phyloP scores from a whole-genome alignment of 805 yeast genomes.

The Wickerhamiella brachini region DNA sequence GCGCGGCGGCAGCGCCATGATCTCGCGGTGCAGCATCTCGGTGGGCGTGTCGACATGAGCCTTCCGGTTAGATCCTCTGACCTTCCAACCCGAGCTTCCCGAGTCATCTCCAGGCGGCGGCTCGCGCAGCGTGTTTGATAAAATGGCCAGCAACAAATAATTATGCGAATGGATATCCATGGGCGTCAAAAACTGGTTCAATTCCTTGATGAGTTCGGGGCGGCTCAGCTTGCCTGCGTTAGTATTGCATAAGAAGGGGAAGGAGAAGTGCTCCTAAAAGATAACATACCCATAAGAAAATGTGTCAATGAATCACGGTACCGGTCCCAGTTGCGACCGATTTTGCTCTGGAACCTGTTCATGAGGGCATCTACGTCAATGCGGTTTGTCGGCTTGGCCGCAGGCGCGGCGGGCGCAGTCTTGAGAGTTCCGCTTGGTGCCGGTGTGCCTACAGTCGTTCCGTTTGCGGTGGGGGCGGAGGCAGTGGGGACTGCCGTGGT shows the following conservation, averaged over 20 bases:
- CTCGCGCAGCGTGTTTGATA: constrained; percentile 73
- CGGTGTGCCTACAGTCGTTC: not conserved
- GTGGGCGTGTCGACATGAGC: constrained; percentile 37
- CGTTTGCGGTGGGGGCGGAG: not conserved
- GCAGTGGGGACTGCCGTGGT: too few species aligned
- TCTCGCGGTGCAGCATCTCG: constrained; percentile 73
- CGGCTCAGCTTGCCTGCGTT: constrained; percentile 61
- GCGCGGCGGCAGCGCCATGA: constrained; percentile 69
- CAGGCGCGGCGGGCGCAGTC: not conserved
- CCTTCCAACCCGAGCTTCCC: constrained; percentile 27
- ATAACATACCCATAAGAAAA: constrained; percentile 33
- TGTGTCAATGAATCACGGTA: constrained; percentile 68
- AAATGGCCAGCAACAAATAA: constrained; percentile 61
- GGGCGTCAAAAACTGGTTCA: constrained; percentile 41
- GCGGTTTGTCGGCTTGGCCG: constrained; percentile 3
- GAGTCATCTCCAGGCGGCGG: constrained; percentile 43
- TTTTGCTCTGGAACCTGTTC: constrained; percentile 51
- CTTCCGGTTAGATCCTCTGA: constrained; percentile 31
- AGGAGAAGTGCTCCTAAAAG: too few species aligned
- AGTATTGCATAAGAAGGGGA: constrained; percentile 4
- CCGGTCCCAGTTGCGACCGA: constrained; percentile 76
- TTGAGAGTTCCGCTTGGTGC: not conserved
- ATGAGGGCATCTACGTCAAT: constrained; percentile 47
- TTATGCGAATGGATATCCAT: constrained; percentile 54
- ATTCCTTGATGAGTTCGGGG: constrained; percentile 48